phyloP scores from a whole-genome alignment of 208 protist species.

The Acanthamoeba castellanii region DNA sequence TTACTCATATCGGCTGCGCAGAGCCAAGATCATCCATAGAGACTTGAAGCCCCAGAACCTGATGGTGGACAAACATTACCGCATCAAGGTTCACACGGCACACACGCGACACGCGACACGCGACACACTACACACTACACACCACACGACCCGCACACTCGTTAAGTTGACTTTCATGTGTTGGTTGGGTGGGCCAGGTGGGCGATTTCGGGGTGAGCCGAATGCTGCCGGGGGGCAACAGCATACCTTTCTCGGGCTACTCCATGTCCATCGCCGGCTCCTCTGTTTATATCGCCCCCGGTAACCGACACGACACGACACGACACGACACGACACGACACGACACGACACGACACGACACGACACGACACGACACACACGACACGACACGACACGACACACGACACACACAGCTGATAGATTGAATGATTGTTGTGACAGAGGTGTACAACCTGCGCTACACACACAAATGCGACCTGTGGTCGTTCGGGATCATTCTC shows the following conservation, averaged over 20 bases:
- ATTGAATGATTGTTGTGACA: too few species aligned
- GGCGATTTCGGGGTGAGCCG: conserved; percentile 43
- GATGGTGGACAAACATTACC: conserved; percentile 60
- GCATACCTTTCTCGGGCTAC: not conserved
- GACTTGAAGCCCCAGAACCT: conserved; percentile 70
- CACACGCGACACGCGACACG: too few species aligned
- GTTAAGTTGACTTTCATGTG: not conserved
- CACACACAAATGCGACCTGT: conserved; percentile 51
- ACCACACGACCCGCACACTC: not conserved
- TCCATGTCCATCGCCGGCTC: conserved; percentile 61
- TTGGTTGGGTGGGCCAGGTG: not conserved
- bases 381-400: too few species aligned
- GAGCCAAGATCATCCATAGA: conserved; percentile 70
- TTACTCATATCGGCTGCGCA: not conserved
- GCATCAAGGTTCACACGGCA: conserved; percentile 1
- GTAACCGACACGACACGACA: not conserved
- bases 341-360: too few species aligned
- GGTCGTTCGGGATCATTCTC: conserved; percentile 17
- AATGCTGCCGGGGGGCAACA: conserved; percentile 7
- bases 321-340: too few species aligned
- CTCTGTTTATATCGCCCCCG: conserved; percentile 55
- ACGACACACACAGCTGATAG: too few species aligned
- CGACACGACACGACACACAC: too few species aligned
- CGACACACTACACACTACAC: not conserved
- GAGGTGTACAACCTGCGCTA: conserved; percentile 68